Base-by-base conservation (phyloP, 2,329 filamentous ascomycete genomes). In the Neophaeococcomyces mojaviensis region DNA sequence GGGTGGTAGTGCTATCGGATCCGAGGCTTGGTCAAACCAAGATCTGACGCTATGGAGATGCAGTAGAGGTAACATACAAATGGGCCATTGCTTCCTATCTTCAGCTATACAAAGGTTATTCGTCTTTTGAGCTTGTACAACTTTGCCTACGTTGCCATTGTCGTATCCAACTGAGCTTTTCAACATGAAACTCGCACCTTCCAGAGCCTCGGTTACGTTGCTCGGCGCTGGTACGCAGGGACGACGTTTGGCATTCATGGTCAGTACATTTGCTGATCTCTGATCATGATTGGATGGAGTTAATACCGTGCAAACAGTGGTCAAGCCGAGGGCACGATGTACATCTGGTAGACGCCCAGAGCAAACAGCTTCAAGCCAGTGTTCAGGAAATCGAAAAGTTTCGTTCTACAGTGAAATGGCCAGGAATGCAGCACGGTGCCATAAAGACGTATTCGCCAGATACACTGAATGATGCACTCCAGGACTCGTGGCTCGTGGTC, bases 201-300 rank as follows among this genome's bases (percentile, higher is more conserved):
- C 16, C 18, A 36, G 34, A 8, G 18, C n/a, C n/a, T n/a, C n/a
- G n/a, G 58, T 59, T 22, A 51, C 53, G n/a, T 52, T 60, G n/a
- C 36, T 64, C 5, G 63, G 63, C 7, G 63, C 61, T 19, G 63
- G 63, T 15, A 63, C 61, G 19, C 63, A 65, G 49, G 63, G 63
- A 3, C 53, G 61, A 44, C 55, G 63, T n/a, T 55, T 65, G 15
- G 63, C 63, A 32, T 63, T 60, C 36, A 65, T 65, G 63, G 62
- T 64, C 53, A 45, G 53, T 50, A n/a, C 28, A 26, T 24, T 12
- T 3, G 9, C 15, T 13, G 31, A 8, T 24, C 16, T 15, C 34
- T n/a, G 12, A 12, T 7, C 16, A 7, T 18, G 31, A 39, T 39
- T 18, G 20, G 15, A 15, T 9, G 5, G 26, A 31, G 28, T 15